Evolutionary conservation across 2,329 filamentous ascomycete species (phyloP).

Genomic region (Sphaerulina musiva): DNA sequence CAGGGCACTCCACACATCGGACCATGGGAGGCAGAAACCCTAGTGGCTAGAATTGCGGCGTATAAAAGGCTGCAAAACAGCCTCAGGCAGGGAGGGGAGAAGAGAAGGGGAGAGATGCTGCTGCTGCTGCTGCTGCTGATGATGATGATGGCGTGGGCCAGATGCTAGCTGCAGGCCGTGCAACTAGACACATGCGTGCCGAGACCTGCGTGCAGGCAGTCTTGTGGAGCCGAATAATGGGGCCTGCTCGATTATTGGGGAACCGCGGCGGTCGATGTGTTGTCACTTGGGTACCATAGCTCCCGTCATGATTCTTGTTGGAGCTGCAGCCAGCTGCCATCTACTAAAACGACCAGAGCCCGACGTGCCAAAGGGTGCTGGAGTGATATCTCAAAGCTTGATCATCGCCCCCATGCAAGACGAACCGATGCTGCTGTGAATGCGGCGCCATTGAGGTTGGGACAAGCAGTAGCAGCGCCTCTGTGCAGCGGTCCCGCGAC

Average conservation of each 20-base stretch:
- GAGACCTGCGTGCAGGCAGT: background rate
- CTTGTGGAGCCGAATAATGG: slow-evolving; percentile 21
- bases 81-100: slow-evolving; percentile 4
- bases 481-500: slow-evolving; percentile 1
- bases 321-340: slow-evolving; percentile 22
- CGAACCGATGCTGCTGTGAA: slow-evolving; percentile 8
- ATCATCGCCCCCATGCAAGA: slow-evolving; percentile 5
- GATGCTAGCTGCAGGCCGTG: slow-evolving; percentile 10
- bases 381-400: slow-evolving; percentile 5
- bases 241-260: background rate
- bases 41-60: background rate
- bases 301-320: slow-evolving; percentile 6
- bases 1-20: no score
- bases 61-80: slow-evolving; percentile 1
- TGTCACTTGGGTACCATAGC: slow-evolving; percentile 19
- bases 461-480: slow-evolving; percentile 6
- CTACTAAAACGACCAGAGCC: slow-evolving; percentile 7
- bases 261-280: slow-evolving; percentile 23
- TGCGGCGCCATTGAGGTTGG: slow-evolving; percentile 10
- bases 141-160: background rate
- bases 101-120: no score
- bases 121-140: no score
- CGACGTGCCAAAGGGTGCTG: slow-evolving; percentile 1
- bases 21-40: no score
- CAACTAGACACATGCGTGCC: slow-evolving; percentile 12